phyloP scores from a whole-genome alignment of 768 basidiomycete species.

The Pleurotus salmoneostramineus region DNA sequence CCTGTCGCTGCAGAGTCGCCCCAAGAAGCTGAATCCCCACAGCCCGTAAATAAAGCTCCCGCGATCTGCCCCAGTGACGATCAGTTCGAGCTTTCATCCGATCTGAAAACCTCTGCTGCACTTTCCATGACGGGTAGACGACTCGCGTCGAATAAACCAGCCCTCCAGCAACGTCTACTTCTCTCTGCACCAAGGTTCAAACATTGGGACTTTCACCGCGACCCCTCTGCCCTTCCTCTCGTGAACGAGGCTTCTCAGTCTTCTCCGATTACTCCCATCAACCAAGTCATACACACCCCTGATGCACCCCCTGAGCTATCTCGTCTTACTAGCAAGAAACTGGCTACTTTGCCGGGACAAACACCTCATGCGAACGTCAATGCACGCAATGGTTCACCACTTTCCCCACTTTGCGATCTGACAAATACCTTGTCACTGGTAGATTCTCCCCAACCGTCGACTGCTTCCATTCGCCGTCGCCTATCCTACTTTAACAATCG shows the following conservation, averaged over 20 bases:
- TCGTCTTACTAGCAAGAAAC: neutral
- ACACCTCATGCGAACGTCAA: neutral
- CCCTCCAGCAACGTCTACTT: neutral
- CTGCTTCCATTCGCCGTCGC: neutral
- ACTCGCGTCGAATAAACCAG: neutral
- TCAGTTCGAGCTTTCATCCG: neutral
- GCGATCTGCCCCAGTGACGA: too few relatives aligned
- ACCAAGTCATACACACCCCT: constrained; percentile 6
- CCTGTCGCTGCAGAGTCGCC: too few relatives aligned
- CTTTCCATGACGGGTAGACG: constrained; percentile 4
- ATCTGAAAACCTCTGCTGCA: neutral
- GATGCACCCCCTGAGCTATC: neutral
- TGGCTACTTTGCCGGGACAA: neutral
- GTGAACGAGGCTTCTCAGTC: neutral
- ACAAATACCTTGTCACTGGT: neutral
- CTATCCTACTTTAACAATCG: neutral
- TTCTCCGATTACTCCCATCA: neutral
- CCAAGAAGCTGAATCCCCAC: too few relatives aligned
- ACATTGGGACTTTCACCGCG: neutral
- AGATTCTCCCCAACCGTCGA: neutral
- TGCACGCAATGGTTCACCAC: neutral
- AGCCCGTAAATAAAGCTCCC: too few relatives aligned
- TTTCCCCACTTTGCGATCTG: neutral
- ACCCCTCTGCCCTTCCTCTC: neutral
- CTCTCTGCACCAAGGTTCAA: neutral